Evolutionary conservation across 1,139 yeast species (phyloP), one percentile per base, ranked within the genome.

Genomic region (Hyphopichia wangnamkhiaoensis): DNA sequence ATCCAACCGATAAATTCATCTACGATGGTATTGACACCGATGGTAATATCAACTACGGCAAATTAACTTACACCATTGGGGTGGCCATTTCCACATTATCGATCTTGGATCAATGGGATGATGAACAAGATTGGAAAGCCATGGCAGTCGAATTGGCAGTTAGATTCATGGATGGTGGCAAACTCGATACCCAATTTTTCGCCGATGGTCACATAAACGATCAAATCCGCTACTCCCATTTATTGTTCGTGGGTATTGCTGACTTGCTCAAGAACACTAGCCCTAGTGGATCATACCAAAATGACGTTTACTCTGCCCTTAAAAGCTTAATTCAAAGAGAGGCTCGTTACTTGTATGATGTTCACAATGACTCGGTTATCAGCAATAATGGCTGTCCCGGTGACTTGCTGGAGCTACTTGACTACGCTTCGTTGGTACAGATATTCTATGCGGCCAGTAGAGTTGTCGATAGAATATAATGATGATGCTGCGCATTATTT

Each of bases 261-360:
- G 61, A 57, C 38, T 44, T 55, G 25, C 23, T 55, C 25, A 34
- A 39, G 17, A 10, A 41, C 23, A 54, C 64, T 14, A 34, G 37
- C 5, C 58, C 65, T 1, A n/a, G 34, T 2, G 25, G 41, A 4
- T 18, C 27, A 10, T 53, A 54, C 35, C 50, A 59, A 43, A 23
- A 19, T 6, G 33, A 45, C 6, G 61, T 59, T 3, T 58, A 52
- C 35, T 34, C 39, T 17, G 47, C 51, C 20, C 50, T 58, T 43
- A 56, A 53, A 39, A 42, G 45, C 21, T 52, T 49, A 19, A 20
- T 58, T 24, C 44, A 51, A 3, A 44, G 61, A 33, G 63, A 59
- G 41, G 41, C 58, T 1, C 49, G 63, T 41, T 37, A 59, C 37
- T 44, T 57, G 9, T 53, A 52, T 31, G 63, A 60, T 37, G 29